Evolutionary conservation across 208 protist species (phyloP).

Genomic region (Acanthamoeba triangularis): DNA sequence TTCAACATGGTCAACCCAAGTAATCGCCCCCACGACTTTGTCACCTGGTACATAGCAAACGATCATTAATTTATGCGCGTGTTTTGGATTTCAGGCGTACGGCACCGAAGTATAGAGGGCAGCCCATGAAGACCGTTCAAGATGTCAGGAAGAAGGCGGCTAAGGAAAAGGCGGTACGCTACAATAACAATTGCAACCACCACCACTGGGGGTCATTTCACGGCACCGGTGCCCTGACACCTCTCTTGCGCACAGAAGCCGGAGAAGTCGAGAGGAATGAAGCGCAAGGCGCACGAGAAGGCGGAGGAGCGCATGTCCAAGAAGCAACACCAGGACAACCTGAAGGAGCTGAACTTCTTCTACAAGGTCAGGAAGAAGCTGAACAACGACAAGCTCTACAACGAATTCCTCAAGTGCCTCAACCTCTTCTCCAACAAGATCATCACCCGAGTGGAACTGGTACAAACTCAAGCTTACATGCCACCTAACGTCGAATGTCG

Average conservation of each 20-base stretch:
- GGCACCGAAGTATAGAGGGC: not conserved
- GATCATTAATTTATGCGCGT: too few relatives aligned
- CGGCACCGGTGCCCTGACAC: not conserved
- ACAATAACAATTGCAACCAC: not conserved
- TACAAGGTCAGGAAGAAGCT: conserved; percentile 77
- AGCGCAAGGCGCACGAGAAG: conserved; percentile 62
- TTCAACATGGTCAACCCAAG: not conserved
- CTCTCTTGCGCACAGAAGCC: not conserved
- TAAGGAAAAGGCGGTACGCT: not conserved
- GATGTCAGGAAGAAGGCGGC: not conserved
- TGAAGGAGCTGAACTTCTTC: conserved; percentile 83
- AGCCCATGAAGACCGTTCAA: too few relatives aligned
- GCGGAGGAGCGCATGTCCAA: conserved; percentile 47
- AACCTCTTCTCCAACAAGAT: conserved; percentile 90
- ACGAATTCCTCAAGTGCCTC: conserved; percentile 92
- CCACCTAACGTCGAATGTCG: not conserved
- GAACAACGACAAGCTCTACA: conserved; percentile 83
- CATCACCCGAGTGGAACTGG: conserved; percentile 84
- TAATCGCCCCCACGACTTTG: not conserved
- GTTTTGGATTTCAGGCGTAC: not conserved
- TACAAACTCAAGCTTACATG: not conserved
- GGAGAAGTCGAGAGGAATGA: conserved; percentile 49
- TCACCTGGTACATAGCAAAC: not conserved
- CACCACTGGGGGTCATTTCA: not conserved
- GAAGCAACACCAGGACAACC: conserved; percentile 63